Evolutionary conservation across 2,329 filamentous ascomycete genomes (phyloP), one percentile per base, ranked within the genome.

Genomic region (Huntiella savannae): DNA sequence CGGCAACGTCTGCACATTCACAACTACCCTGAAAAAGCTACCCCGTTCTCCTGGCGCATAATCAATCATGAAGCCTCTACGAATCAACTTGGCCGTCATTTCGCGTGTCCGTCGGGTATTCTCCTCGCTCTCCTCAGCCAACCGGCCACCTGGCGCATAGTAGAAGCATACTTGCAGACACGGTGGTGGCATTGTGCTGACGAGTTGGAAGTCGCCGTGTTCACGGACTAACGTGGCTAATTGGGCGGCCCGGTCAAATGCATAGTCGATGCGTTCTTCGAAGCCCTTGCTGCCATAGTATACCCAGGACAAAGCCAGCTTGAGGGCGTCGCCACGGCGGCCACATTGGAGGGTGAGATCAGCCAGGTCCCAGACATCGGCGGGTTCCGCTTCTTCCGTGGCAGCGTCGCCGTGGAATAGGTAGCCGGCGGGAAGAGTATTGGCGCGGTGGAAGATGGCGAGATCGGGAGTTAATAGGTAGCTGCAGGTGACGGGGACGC

Each of bases 141-240:
- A 13, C 17, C 19, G 10, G 6, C 40, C 48, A 1, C 65, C 65
- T 0, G 74, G 74, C 0, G 79, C 75, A 56, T 82, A 86, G 60
- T 94, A 94, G 60, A 96, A 96, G 66, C 88, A 95, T 16, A 96
- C 82, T 63, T 96, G 91, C 58, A 94, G 65, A 62, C 88, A 96
- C 0, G 84, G 83, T 40, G 87, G 79, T 19, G 85, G 82, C 54
- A 82, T 79, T 47, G 74, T 69, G 8, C 77, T 82, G 3, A 94
- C 73, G 12, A 93, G 67, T 13, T 73, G 63, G 54, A 96, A 81
- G 53, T 82, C 66, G 0, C 63, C 58, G 37, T 69, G 67, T 11
- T 63, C 40, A 4, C 66, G 60, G 2, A 95, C 57, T 1, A 77
- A 60, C 0, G 57, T 57, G 1, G 79, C 75, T n/a, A 96, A 67